Evolutionary conservation across 2,329 filamentous ascomycete species (phyloP).

Genomic region (Monosporascus cannonballus): DNA sequence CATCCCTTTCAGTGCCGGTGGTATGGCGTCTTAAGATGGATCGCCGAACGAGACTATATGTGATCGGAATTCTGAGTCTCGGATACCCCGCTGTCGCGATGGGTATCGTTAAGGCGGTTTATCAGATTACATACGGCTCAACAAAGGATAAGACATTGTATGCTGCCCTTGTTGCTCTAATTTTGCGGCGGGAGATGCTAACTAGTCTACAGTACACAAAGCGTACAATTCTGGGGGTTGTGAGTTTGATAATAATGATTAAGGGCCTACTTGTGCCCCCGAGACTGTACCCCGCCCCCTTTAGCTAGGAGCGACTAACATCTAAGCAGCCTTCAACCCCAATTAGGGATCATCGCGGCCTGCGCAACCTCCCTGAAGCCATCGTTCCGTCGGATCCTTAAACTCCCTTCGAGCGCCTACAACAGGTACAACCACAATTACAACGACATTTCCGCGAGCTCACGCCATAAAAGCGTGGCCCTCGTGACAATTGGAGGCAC

Average conservation of each 20-base stretch:
- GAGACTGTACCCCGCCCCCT: background rate
- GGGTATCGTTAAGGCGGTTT: constrained; percentile 33
- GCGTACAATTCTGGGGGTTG: constrained; percentile 28
- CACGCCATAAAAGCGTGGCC: background rate
- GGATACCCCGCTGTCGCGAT: constrained; percentile 36
- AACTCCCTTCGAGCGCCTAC: constrained; percentile 4
- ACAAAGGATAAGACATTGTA: constrained; percentile 29
- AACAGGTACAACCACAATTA: background rate
- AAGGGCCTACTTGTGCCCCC: no score
- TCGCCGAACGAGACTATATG: constrained; percentile 29
- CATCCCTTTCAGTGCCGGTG: constrained; percentile 34
- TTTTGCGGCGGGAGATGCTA: background rate
- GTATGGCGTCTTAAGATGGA: constrained; percentile 36
- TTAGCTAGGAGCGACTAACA: background rate
- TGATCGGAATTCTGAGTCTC: constrained; percentile 34
- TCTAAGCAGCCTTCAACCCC: constrained; percentile 30
- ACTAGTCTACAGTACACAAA: constrained; percentile 11
- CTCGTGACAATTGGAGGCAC: background rate
- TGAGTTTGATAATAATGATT: constrained; percentile 12
- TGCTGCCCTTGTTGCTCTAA: constrained; percentile 2
- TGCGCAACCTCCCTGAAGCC: constrained; percentile 32
- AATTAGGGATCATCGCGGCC: constrained; percentile 33
- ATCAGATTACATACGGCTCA: constrained; percentile 27
- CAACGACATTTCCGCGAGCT: background rate
- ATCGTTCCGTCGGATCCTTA: constrained; percentile 5